Base-by-base conservation (phyloP, 1,139 yeast species). In the Starmera stellimalicola region DNA sequence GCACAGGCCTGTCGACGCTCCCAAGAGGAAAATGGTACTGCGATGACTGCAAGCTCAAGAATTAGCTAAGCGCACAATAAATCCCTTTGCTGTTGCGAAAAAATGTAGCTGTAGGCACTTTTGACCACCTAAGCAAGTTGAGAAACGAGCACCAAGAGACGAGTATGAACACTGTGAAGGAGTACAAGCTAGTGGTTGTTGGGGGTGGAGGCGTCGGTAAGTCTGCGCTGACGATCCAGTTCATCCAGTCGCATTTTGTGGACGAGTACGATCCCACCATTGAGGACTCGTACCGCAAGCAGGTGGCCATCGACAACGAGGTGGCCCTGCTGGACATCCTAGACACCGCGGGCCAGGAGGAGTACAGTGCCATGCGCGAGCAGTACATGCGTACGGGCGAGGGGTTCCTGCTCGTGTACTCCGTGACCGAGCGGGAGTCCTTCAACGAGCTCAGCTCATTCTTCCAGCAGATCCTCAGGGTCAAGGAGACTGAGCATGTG, bases 121-220 rank as follows among this genome's bases (percentile, higher is more conserved):
- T 20, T 10, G 24, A 20, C 24, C 10, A n/a, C n/a, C 11, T 10
- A n/a, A 20, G 24, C 11, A 20, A 20, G 24, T n/a, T n/a, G 10
- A 10, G n/a, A 20, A 20, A 20, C 10, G 24, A 10, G 24, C n/a
- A 11, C 16, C 6, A 15, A n/a, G n/a, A n/a, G n/a, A n/a, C n/a
- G n/a, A n/a, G n/a, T n/a, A n/a, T n/a, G n/a, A 50, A 48, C 26
- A 44, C 48, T 25, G 50, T 57, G 23, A 55, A 77, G 56, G 93
- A 81, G 57, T 85, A 79, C 58, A 85, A 88, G 55, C 64, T 91
- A 42, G 95, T 88, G 16, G 96, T 91, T 37, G 95, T 91, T 34
- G 97, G 97, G 37, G 97, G 95, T 33, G 97, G 97, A 59, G 96
- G 95, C 59, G 97, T 91, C 39, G 98, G 98, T 62, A 91, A 91